Conservation (phyloP, 352 stramenopile species). For the Phytophthora syringae region DNA sequence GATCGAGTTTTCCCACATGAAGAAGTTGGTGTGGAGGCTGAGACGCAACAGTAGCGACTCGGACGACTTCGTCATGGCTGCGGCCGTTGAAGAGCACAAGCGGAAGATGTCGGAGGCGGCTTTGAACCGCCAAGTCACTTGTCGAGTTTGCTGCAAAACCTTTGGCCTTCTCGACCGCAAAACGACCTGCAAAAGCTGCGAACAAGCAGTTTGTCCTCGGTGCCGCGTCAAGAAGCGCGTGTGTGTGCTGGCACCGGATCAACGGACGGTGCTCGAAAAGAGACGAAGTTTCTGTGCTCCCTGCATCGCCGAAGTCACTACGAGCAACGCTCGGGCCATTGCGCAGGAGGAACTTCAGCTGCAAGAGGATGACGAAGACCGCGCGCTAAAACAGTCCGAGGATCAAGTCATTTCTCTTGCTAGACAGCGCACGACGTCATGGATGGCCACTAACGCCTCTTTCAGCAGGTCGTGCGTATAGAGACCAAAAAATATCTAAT, state of each 20-base stretch:
- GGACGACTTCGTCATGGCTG: conserved; percentile 11
- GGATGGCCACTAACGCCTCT: conserved; percentile 19
- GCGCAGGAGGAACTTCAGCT: conserved; percentile 29
- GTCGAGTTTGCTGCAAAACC: conserved; percentile 25
- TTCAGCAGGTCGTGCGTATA: conserved; percentile 21
- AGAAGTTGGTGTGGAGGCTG: conserved; percentile 35
- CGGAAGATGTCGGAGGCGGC: conserved; percentile 11
- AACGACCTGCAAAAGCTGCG: conserved; percentile 34
- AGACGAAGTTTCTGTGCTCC: conserved; percentile 29
- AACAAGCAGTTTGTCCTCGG: conserved; percentile 27
- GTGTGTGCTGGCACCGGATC: conserved; percentile 16
- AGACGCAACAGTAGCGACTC: conserved; percentile 10
- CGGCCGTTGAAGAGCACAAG: conserved; percentile 9
- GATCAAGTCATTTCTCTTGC: conserved; percentile 5
- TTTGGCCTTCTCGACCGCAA: conserved; percentile 32
- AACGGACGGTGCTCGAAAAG: conserved; percentile 22
- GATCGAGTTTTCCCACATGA: conserved; percentile 37
- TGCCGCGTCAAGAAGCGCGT: conserved; percentile 38
- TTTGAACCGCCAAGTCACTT: conserved; percentile 16
- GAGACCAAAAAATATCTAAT: background rate
- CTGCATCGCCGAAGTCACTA: conserved; percentile 26
- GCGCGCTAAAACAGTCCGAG: conserved; percentile 1
- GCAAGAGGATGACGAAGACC: conserved; percentile 6
- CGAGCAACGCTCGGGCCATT: conserved; percentile 23
- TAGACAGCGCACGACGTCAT: conserved; percentile 25